Evolutionary conservation across 2,329 filamentous ascomycete genomes (phyloP).

Genomic region (Ceratocystis ficicola): DNA sequence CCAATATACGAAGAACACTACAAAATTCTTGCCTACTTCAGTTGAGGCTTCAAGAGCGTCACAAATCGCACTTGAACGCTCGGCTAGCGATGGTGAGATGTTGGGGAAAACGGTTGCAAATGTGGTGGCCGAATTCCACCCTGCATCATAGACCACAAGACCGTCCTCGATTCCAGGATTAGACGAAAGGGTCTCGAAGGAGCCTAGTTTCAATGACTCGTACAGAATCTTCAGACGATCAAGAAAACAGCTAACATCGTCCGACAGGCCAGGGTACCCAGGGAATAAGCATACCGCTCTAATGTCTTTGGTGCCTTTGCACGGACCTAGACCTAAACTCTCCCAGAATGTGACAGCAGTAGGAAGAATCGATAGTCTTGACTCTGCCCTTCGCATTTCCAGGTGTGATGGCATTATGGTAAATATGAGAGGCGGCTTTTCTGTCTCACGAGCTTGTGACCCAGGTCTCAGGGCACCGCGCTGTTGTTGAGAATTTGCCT

Average conservation of each 20-base stretch:
- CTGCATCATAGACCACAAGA: conserved; percentile 29
- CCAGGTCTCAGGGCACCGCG: conserved; percentile 1
- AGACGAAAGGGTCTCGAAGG: conserved; percentile 41
- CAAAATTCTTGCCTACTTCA: conserved; percentile 47
- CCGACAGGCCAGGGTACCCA: conserved; percentile 47
- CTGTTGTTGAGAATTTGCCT: conserved; percentile 6
- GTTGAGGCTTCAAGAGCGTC: conserved; percentile 33
- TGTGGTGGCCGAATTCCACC: not conserved
- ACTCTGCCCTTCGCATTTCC: conserved; percentile 57
- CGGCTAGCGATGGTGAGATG: conserved; percentile 32
- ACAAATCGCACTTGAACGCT: conserved; percentile 30
- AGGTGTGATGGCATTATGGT: conserved; percentile 57
- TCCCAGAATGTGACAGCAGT: conserved; percentile 73
- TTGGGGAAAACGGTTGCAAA: conserved; percentile 11
- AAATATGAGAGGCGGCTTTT: conserved; percentile 44
- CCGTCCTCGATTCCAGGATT: conserved; percentile 37
- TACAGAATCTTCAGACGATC: conserved; percentile 58
- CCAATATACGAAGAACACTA: conserved; percentile 65
- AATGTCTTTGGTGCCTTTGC: conserved; percentile 58
- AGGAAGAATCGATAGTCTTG: conserved; percentile 59
- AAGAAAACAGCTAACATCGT: conserved; percentile 52
- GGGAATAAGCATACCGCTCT: conserved; percentile 60
- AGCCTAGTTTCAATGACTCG: conserved; percentile 60
- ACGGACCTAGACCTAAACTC: conserved; percentile 60
- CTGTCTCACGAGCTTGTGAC: conserved; percentile 31